Evolutionary conservation across 768 basidiomycete species (phyloP), one percentile per base, ranked within the genome.

Genomic region (Nidula microcarpa): DNA sequence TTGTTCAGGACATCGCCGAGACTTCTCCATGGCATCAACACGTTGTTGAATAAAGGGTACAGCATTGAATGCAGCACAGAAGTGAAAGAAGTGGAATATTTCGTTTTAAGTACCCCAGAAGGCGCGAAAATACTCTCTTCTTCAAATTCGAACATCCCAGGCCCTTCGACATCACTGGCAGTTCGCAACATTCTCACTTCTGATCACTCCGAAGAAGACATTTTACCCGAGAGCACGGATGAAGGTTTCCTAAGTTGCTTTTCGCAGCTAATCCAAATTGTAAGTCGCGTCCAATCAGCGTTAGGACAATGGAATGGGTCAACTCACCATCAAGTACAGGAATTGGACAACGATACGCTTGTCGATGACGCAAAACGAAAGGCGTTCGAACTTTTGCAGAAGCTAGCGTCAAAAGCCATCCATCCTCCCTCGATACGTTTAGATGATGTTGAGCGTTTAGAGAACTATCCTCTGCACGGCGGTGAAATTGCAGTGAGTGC

Each of bases 401-500:
- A 59, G 34, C 51, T 67, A 6, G 56, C 55, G 9, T 57, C 46
- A 32, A n/a, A 14, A 11, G 35, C 44, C 14, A 58, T 57, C 9
- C 45, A 66, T 16, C 63, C 64, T 8, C 65, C 62, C 7, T 65
- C 67, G 0, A 30, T 63, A 2, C 60, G 61, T 47, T 14, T 68
- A n/a, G 48, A 54, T 18, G 54, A 60, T 34, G 8, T 65, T 5
- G 49, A n/a, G 11, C 48, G 37, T 16, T 11, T 11, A 14, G 53
- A 48, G 8, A 55, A 37, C 5, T 45, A 36, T 8, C 59, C 64
- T 1, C 46, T 53, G 4, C 56, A 60, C 8, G 55, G 55, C 32
- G 70, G 70, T 37, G 64, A 63, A 3, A 73, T 66, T 53, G 70
- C 70, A 36, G 60, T 65, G 44, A 7, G 60, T 36, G 4, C 49